A percentile compares a stretch with the other conserved stretches of the same genome.
Conservation (phyloP, 768 basidiomycete genomes). For the Rhodotorula babjevae region DNA sequence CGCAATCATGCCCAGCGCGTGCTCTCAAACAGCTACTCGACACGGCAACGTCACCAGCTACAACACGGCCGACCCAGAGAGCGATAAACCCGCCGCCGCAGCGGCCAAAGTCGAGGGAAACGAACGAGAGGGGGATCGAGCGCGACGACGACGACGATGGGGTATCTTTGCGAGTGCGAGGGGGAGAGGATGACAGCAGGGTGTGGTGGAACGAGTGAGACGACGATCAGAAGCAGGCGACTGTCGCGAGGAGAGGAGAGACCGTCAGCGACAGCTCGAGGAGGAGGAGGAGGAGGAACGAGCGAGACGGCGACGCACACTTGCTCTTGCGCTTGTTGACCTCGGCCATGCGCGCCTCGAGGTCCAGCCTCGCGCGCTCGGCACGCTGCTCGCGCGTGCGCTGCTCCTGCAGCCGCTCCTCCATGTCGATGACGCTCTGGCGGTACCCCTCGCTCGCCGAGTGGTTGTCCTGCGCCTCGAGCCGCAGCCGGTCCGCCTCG, state of each 20-base stretch:
- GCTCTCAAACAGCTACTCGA: no score
- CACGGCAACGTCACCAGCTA: no score
- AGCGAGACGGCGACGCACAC: slow-evolving; percentile 53
- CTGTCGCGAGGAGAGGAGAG: background rate
- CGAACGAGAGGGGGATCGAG: no score
- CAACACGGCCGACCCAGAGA: no score
- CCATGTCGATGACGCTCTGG: slow-evolving; percentile 44
- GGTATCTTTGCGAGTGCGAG: background rate
- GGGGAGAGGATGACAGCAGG: background rate
- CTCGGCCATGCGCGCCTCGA: slow-evolving; percentile 83
- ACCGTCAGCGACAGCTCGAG: background rate
- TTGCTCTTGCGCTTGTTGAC: slow-evolving; percentile 79
- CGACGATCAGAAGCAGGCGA: slow-evolving; percentile 4
- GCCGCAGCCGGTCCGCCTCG: slow-evolving; percentile 64
- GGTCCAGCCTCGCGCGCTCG: slow-evolving; percentile 77
- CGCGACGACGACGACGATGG: no score
- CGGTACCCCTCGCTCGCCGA: slow-evolving; percentile 76
- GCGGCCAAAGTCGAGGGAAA: no score
- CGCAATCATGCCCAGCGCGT: no score
- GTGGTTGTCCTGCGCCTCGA: slow-evolving; percentile 72
- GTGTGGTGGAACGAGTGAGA: background rate
- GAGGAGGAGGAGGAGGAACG: background rate
- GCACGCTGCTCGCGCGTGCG: slow-evolving; percentile 61
- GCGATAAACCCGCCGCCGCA: no score
- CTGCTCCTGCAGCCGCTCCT: slow-evolving; percentile 77